Base-by-base conservation (phyloP, 176 grass and related monocot genomes). In the bread wheat (Triticum aestivum) region DNA sequence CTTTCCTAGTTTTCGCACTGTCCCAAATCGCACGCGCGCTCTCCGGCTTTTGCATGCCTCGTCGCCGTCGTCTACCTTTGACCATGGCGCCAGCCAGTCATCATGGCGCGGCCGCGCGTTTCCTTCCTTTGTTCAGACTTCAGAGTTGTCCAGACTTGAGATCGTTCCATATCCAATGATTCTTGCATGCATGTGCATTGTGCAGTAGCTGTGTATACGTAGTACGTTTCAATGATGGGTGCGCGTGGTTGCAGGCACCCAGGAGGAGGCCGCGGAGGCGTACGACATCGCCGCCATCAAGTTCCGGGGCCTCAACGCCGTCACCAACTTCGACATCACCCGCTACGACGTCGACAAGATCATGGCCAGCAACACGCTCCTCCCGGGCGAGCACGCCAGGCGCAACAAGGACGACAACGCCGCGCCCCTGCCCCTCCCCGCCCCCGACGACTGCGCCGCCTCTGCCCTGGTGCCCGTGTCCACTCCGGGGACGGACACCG, bases 241-340 rank as follows among this genome's bases (percentile, higher is more conserved):
- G 23, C 18, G 65, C 29, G 67, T 2, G 68, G 17, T 81, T 62
- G 11, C 92, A 99, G 97, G 97, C 59, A 94, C 97, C 26, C 97
- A 99, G 85, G 97, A 99, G 92, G 97, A 97, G 86, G 97, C 97
- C 14, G 97, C 97, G 11, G 97, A 99, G 86, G 97, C 97, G 49
- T 99, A 99, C 65, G 97, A 99, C 85, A 87, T 99, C 78, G 97
- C 97, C 1, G 97, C 97, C 6, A 99, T 99, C 72, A 99, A 99
- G 77, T 99, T 99, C 73, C 89, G 97, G 3, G 92, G 97, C 0
- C 88, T 96, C 41, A 99, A 99, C 81, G 97, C 97, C 37, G 97
- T 99, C 63, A 99, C 97, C 4, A 99, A 99, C 90, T 99, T 99
- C 77, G 92, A 96, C 87, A 94, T 99, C 87, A 92, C 97, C 39